Evolutionary conservation across 2,329 filamentous ascomycete genomes (phyloP).

Genomic region (Botrytis sinoallii): DNA sequence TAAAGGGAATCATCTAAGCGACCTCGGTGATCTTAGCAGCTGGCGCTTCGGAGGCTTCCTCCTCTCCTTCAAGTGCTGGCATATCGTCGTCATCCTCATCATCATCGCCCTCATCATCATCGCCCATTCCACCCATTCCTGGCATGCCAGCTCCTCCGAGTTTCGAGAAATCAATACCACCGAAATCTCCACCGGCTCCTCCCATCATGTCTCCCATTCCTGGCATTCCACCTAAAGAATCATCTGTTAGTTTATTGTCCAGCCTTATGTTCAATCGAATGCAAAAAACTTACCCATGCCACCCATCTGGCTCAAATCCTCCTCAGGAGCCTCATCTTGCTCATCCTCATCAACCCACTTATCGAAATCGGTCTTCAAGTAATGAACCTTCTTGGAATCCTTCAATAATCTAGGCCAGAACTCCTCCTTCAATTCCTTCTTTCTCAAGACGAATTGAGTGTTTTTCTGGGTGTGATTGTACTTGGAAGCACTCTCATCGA

Average conservation of each 20-base stretch:
- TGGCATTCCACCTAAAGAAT: conserved; percentile 16
- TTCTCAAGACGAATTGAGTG: conserved; percentile 85
- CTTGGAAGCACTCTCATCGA: conserved; percentile 81
- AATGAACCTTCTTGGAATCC: conserved; percentile 85
- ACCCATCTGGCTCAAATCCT: conserved; percentile 65
- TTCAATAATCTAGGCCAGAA: conserved; percentile 96
- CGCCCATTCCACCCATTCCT: conserved; percentile 42
- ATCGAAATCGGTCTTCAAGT: conserved; percentile 98
- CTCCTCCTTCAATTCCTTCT: conserved; percentile 93
- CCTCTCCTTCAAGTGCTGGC: conserved; percentile 71
- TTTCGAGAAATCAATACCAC: conserved; percentile 93
- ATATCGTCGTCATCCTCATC: conserved; percentile 74
- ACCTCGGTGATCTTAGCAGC: conserved; percentile 41
- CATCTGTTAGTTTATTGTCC: neutral
- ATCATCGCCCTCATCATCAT: conserved; percentile 46
- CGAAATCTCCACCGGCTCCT: conserved; percentile 63
- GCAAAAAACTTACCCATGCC: conserved; percentile 50
- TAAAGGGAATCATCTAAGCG: conserved; percentile 27
- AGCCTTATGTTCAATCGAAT: neutral
- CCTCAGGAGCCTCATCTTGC: conserved; percentile 84
- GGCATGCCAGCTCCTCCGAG: conserved; percentile 61
- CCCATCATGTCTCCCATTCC: conserved; percentile 40
- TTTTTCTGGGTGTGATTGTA: conserved; percentile 85
- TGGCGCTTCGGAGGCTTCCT: conserved; percentile 40
- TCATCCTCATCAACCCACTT: conserved; percentile 66